Conservation (phyloP, 1,284 basidiomycete genomes). For the Phylloboletellus chloephorus region DNA sequence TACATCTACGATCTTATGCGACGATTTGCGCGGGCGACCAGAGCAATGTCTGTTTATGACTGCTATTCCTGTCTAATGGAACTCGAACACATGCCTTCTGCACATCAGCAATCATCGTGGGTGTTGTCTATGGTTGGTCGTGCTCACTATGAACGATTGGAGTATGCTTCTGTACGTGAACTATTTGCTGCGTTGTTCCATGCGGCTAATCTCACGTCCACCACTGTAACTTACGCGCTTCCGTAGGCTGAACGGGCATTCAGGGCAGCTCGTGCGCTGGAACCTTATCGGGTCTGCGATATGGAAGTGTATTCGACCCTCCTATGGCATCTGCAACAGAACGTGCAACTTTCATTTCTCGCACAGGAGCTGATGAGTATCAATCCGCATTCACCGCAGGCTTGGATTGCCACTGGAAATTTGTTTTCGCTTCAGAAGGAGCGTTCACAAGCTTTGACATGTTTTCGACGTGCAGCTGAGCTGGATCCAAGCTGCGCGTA, state of each 20-base stretch:
- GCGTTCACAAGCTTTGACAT: constrained; percentile 83
- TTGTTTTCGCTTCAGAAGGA: constrained; percentile 89
- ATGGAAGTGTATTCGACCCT: constrained; percentile 95
- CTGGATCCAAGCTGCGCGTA: constrained; percentile 84
- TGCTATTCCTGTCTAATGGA: constrained; percentile 69
- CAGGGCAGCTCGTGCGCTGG: constrained; percentile 67
- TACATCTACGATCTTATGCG: constrained; percentile 80
- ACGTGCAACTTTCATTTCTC: constrained; percentile 79
- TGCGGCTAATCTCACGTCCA: constrained; percentile 9
- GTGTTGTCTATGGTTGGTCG: constrained; percentile 78
- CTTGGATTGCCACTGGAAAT: constrained; percentile 95
- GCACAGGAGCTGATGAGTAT: constrained; percentile 86
- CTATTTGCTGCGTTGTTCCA: constrained; percentile 6
- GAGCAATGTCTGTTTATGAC: constrained; percentile 70
- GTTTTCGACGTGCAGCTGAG: constrained; percentile 84
- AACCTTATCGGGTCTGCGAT: constrained; percentile 81
- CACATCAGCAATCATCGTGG: constrained; percentile 70
- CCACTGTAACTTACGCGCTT: constrained; percentile 26
- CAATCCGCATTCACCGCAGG: constrained; percentile 73
- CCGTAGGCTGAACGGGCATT: constrained; percentile 81
- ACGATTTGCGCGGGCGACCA: constrained; percentile 72
- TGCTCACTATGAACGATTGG: constrained; percentile 82
- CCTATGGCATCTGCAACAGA: constrained; percentile 85
- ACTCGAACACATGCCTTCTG: constrained; percentile 70
- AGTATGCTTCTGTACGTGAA: constrained; percentile 76